Evolutionary conservation across 1,284 basidiomycete species (phyloP).

Genomic region (Ganoderma meredithae): DNA sequence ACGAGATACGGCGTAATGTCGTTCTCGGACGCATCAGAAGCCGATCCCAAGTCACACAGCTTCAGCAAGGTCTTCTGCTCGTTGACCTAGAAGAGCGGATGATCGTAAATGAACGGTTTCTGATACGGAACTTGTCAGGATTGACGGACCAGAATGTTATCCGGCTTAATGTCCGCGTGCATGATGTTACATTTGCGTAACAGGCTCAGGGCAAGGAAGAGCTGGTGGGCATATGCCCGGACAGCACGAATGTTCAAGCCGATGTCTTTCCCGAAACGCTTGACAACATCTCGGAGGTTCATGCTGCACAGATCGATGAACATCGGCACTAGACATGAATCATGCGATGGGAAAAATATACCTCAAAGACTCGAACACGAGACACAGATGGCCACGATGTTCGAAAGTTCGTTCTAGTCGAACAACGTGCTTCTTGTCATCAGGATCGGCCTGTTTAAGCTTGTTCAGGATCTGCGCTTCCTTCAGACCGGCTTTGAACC

Average conservation of each 20-base stretch:
- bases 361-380: conserved; percentile 97
- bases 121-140: neutral
- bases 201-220: conserved; percentile 88
- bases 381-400: conserved; percentile 94
- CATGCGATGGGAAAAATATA: conserved; percentile 43
- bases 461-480: conserved; percentile 91
- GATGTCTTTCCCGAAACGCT: conserved; percentile 98
- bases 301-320: conserved; percentile 62
- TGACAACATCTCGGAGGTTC: conserved; percentile 98
- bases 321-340: conserved; percentile 1
- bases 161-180: conserved; percentile 98
- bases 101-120: conserved; percentile 16
- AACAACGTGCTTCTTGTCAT: conserved; percentile 96
- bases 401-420: conserved; percentile 94
- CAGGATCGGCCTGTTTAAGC: conserved; percentile 88
- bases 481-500: conserved; percentile 95
- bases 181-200: conserved; percentile 92
- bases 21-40: conserved; percentile 92
- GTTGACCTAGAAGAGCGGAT: conserved; percentile 74
- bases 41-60: conserved; percentile 96
- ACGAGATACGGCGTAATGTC: conserved; percentile 99
- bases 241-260: conserved; percentile 97
- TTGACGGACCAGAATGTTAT: conserved; percentile 86
- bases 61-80: conserved; percentile 95
- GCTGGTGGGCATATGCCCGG: conserved; percentile 96